These are phyloP conservation scores for Tagetes patula DNA, from an alignment of 129 eudicot genomes.

Conservation along the genomic window DNA sequence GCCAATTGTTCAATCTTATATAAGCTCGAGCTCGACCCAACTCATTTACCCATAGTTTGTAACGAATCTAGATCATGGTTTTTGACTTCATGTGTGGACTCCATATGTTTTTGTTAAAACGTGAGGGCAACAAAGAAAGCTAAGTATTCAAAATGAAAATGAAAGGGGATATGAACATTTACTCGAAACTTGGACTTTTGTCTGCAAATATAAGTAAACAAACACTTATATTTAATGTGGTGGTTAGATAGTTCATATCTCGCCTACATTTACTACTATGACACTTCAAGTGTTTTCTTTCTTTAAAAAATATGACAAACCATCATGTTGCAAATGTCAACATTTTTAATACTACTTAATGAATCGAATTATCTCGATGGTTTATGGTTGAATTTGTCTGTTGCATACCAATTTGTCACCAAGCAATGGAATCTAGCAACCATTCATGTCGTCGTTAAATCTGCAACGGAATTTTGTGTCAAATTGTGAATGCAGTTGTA, in stretches of 20 bases:
- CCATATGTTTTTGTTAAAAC: conserved; percentile 32
- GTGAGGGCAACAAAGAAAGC: conserved; percentile 37
- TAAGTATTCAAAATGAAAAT: conserved; percentile 28
- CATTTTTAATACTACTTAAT: too few species aligned
- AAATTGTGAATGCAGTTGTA: too few species aligned
- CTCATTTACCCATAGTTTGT: too few species aligned
- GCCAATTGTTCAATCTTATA: too few species aligned
- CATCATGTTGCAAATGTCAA: too few species aligned
- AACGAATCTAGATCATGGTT: not conserved
- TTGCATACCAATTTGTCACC: too few species aligned
- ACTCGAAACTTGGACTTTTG: conserved; percentile 30
- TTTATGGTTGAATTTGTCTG: too few species aligned
- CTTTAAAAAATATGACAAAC: not conserved
- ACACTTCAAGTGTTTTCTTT: conserved; percentile 20
- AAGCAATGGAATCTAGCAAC: too few species aligned
- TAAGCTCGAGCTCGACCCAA: too few species aligned
- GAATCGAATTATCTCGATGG: too few species aligned
- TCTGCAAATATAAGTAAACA: not conserved
- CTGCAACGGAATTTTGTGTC: too few species aligned
- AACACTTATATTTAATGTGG: conserved; percentile 21
- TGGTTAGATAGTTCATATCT: conserved; percentile 30
- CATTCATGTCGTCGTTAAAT: too few species aligned
- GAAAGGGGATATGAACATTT: conserved; percentile 29
- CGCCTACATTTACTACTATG: conserved; percentile 14
- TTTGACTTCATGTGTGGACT: not conserved